Base-by-base conservation (phyloP, 345 rosid genomes). In the Eucalyptus brandiana region DNA sequence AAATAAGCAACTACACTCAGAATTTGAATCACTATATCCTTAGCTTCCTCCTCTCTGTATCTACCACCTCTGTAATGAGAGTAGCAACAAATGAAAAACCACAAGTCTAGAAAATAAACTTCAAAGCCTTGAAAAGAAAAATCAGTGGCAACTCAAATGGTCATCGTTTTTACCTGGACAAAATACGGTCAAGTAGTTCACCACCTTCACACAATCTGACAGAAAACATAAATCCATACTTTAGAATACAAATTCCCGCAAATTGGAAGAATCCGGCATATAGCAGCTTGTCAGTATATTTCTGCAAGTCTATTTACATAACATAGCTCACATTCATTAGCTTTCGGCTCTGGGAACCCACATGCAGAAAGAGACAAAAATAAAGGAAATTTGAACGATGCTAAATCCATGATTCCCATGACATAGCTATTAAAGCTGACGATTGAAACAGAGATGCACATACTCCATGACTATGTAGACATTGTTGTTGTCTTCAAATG, bases 191-290 rank as follows among this genome's bases (percentile, higher is more conserved):
- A 87, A 98, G 92, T 28, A 96, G 92, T 92, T 98, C 99, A 72
- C 99, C 99, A 91, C 99, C 99, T 93, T 97, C 97, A 65, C 99
- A 98, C 93, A 98, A 94, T 92, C 99, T 98, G 94, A 67, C 89
- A 90, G 65, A 72, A 89, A 87, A 92, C 90, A 16, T 88, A 87
- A 37, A 62, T 62, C 23, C 50, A 44, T 80, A 65, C 80, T 81
- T 86, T 40, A 86, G 86, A 80, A 88, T 12, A 88, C 67, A 51
- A 87, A 65, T 42, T 67, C 44, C 69, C 12, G 62, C 24, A 28
- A 88, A 50, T 67, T 48, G 62, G 37, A 26, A 37, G 47, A 76
- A 76, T 76, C 85, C 9, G 17, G 16, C 85, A 47, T 76, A 76
- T 76, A 76, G 16, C 85, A 40, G 85, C 47, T 76, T 37, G 28